Conservation (phyloP, 1,284 basidiomycete genomes). For the Papiliotrema terrestris region DNA sequence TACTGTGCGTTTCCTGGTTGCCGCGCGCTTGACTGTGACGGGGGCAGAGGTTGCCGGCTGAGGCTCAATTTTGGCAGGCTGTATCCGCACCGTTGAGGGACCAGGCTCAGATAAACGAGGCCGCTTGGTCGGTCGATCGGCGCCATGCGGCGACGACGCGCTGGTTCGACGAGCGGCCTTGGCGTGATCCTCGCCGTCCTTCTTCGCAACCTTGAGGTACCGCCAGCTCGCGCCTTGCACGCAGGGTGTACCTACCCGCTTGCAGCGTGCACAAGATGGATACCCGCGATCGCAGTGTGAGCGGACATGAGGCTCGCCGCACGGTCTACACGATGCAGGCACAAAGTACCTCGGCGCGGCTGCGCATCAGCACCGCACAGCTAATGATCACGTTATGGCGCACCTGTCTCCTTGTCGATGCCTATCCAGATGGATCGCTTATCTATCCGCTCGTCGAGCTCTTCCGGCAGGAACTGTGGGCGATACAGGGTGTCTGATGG, state of each 20-base stretch:
- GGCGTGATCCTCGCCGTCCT: no score
- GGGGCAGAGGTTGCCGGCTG: no score
- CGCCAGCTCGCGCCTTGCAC: conserved; percentile 17
- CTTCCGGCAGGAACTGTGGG: conserved; percentile 28
- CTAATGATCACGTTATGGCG: not conserved
- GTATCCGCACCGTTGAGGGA: no score
- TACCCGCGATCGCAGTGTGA: conserved; percentile 30
- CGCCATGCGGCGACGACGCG: no score
- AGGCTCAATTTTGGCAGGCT: no score
- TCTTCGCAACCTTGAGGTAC: conserved; percentile 5
- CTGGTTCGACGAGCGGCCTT: not conserved
- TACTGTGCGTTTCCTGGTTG: not conserved
- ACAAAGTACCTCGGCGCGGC: conserved; percentile 34
- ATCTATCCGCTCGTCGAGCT: conserved; percentile 32
- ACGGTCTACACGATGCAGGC: conserved; percentile 28
- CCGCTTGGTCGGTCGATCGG: no score
- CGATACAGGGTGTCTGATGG: conserved; percentile 26
- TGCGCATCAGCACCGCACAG: conserved; percentile 8
- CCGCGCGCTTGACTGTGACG: no score
- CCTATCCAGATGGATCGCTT: conserved; percentile 34
- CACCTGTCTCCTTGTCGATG: conserved; percentile 23
- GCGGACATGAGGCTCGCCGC: conserved; percentile 17
- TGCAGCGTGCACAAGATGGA: conserved; percentile 32
- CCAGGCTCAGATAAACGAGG: no score
- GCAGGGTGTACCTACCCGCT: conserved; percentile 14